Base-by-base conservation (phyloP, 2,329 filamentous ascomycete genomes). In the Xylaria sp. region DNA sequence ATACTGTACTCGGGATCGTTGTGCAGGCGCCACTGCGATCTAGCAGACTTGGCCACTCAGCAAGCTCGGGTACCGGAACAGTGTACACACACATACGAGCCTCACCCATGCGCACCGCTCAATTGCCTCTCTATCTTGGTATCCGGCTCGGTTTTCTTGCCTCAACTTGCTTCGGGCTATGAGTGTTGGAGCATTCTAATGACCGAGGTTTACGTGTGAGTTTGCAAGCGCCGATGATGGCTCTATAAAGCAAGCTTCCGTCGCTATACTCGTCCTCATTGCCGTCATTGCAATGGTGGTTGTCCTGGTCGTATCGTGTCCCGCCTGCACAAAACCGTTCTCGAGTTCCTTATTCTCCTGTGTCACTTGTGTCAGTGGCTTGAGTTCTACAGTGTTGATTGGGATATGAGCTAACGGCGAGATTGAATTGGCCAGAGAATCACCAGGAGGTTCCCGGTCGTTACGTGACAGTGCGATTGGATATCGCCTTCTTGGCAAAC, bases 11-110 rank as follows among this genome's bases (percentile, higher is more conserved):
- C 74, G 74, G 76, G 74, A 75, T 65, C 62, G 70, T 72, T 73
- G 72, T 77, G 76, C 76, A 77, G 74, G 63, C 76, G 76, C 76
- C 76, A 77, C 75, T 72, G 72, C 71, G 71, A 74, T 74, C 72
- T 72, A 72, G 71, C 68, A 71, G 66, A 72, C 68, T 64, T 72
- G 68, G 72, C 73, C 64, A 72, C 42, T 65, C 57, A 73, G 69
- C 65, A 70, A 72, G 69, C 70, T 71, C 65, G 72, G 70, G 68
- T 70, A 67, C 66, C 70, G 65, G 67, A 61, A 73, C 63, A 72
- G 61, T 51, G 68, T 20, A 44, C 15, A n/a, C 40, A 44, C 42
- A 44, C 59, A 69, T 68, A 67, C 60, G 63, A 68, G 63, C 67
- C 68, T 71, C 69, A 65, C 60, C 67, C 65, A 54, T 56, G 53